These are phyloP conservation scores for Naegleria lovaniensis DNA, from an alignment of 208 protist species.

Conservation along the genomic window DNA sequence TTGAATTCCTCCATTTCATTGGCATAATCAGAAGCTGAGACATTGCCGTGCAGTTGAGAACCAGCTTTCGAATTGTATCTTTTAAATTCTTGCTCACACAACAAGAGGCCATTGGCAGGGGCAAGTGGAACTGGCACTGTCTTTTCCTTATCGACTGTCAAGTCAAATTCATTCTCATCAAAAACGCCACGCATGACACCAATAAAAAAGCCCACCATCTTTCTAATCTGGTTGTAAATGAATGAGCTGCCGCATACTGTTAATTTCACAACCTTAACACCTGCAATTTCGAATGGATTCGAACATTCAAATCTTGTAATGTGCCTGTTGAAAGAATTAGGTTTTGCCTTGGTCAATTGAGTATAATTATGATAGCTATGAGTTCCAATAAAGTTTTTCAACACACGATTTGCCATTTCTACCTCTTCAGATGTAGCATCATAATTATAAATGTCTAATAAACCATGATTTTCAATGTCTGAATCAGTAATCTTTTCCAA, in stretches of 20 bases:
- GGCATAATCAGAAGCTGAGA: background rate
- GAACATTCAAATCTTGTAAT: background rate
- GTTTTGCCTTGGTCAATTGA: background rate
- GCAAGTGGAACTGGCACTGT: background rate
- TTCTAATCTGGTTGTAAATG: slow-evolving; percentile 23
- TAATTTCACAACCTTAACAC: background rate
- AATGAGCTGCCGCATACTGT: background rate
- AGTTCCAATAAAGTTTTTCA: slow-evolving; percentile 16
- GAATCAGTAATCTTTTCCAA: background rate
- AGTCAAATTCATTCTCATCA: background rate
- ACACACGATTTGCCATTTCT: background rate
- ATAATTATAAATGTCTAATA: background rate
- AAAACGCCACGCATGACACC: background rate
- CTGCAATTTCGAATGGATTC: background rate
- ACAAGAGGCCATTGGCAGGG: background rate
- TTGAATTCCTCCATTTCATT: background rate
- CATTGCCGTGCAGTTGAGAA: background rate
- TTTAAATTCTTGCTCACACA: background rate
- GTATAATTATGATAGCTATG: slow-evolving; percentile 17
- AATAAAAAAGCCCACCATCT: slow-evolving; percentile 21
- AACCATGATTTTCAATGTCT: background rate
- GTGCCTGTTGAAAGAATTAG: background rate
- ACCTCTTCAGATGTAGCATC: background rate
- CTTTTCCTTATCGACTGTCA: background rate
- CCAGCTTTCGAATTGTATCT: background rate